phyloP scores from a whole-genome alignment of 352 stramenopile genomes.

The Globisporangium paroecandrum region DNA sequence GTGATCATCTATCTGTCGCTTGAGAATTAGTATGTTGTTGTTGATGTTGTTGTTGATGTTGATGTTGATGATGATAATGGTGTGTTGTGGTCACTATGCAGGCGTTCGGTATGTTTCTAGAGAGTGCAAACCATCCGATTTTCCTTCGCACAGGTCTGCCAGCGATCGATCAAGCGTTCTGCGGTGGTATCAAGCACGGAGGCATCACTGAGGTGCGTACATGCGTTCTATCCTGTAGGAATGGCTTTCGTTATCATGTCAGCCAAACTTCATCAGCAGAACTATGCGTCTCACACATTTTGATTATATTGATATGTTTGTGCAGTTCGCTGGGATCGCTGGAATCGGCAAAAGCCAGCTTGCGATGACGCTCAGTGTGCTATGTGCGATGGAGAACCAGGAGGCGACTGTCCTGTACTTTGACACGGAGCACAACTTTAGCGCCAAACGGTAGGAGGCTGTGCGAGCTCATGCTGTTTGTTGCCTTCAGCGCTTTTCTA shows the following conservation, averaged over 20 bases:
- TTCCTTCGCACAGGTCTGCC: slow-evolving; percentile 64
- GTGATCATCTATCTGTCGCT: no score
- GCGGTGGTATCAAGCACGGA: slow-evolving; percentile 53
- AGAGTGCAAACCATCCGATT: slow-evolving; percentile 60
- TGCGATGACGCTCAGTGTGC: slow-evolving; percentile 69
- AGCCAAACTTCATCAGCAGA: neutral
- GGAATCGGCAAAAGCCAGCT: slow-evolving; percentile 77
- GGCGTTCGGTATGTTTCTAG: slow-evolving; percentile 79
- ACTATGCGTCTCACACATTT: neutral
- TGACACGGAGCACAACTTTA: slow-evolving; percentile 73
- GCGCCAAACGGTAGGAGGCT: slow-evolving; percentile 46
- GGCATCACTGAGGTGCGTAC: slow-evolving; percentile 47
- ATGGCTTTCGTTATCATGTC: neutral
- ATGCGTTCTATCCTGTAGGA: neutral
- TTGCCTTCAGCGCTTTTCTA: neutral
- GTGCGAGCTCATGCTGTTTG: neutral
- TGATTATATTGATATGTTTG: neutral
- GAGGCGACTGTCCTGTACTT: slow-evolving; percentile 59
- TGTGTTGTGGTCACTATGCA: slow-evolving; percentile 13
- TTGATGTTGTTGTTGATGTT: no score
- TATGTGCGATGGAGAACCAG: slow-evolving; percentile 63
- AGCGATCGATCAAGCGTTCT: slow-evolving; percentile 55
- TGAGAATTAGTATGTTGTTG: no score
- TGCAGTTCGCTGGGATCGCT: slow-evolving; percentile 63
- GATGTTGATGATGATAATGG: no score